Evolutionary conservation across 306 rosid genomes (phyloP).

Genomic region (Astragalus membranaceus): DNA sequence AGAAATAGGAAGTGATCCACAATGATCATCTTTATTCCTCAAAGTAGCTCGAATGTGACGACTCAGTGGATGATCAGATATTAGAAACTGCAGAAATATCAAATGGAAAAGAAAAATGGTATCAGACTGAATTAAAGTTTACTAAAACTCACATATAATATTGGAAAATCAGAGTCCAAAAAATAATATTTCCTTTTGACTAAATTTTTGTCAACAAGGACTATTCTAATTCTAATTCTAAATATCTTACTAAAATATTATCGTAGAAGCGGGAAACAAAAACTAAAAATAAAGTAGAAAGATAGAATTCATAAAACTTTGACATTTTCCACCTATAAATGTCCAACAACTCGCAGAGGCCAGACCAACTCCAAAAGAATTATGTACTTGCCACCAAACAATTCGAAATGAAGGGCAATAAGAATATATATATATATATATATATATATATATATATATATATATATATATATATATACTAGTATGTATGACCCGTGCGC

Average conservation of each 20-base stretch:
- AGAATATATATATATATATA: no score
- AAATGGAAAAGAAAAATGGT: slow-evolving; percentile 20
- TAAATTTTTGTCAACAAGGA: not conserved
- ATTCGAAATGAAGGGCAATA: slow-evolving; percentile 5
- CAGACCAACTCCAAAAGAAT: not conserved
- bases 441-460: no score
- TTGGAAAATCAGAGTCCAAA: not conserved
- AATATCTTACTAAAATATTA: not conserved
- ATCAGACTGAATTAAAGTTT: slow-evolving; percentile 14
- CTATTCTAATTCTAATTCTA: no score
- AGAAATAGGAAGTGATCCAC: slow-evolving; percentile 61
- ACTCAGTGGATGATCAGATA: slow-evolving; percentile 63
- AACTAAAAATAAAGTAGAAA: not conserved
- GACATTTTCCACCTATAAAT: not conserved
- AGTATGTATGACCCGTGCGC: no score
- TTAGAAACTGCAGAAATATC: slow-evolving; percentile 54
- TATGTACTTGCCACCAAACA: slow-evolving; percentile 1
- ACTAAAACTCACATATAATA: not conserved
- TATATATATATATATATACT: no score
- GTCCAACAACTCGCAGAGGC: not conserved
- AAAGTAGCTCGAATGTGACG: slow-evolving; percentile 77
- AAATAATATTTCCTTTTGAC: not conserved
- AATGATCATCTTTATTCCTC: slow-evolving; percentile 58
- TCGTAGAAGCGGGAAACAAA: not conserved
- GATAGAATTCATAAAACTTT: not conserved